Percentiles rank a stretch among this genome's conserved stretches.
These are phyloP conservation scores for Castanea sativa DNA, from an alignment of 306 rosid species.

Conservation along the genomic window DNA sequence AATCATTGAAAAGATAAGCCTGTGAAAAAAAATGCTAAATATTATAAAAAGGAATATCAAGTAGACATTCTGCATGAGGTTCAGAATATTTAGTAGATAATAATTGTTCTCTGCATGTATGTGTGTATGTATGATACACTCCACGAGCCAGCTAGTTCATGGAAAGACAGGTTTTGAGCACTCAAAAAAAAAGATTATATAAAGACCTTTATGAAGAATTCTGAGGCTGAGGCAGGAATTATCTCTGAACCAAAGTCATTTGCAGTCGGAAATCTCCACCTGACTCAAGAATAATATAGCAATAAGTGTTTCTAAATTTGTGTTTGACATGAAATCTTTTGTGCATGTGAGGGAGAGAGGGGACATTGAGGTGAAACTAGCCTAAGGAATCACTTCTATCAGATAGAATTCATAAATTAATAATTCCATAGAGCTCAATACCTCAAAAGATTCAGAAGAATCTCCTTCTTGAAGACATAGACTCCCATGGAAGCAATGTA, in stretches of 20 bases:
- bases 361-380: neutral
- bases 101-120: neutral
- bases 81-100: neutral
- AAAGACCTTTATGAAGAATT: conserved; percentile 74
- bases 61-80: no score
- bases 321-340: conserved; percentile 18
- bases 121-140: neutral
- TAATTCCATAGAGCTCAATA: conserved; percentile 13
- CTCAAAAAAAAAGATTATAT: neutral
- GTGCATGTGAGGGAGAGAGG: neutral
- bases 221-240: conserved; percentile 90
- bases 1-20: conserved; percentile 97
- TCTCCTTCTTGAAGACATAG: conserved; percentile 94
- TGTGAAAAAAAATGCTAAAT: conserved; percentile 25
- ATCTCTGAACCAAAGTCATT: conserved; percentile 98
- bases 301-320: conserved; percentile 17
- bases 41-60: neutral
- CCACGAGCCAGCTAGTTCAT: neutral
- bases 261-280: conserved; percentile 99
- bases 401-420: neutral
- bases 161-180: neutral
- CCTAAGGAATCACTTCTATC: neutral
- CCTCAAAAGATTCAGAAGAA: conserved; percentile 88
- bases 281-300: conserved; percentile 35
- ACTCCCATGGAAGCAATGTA: conserved; percentile 99